phyloP scores from a whole-genome alignment of 2,329 filamentous ascomycete species.

The Pseudocercospora vitis region DNA sequence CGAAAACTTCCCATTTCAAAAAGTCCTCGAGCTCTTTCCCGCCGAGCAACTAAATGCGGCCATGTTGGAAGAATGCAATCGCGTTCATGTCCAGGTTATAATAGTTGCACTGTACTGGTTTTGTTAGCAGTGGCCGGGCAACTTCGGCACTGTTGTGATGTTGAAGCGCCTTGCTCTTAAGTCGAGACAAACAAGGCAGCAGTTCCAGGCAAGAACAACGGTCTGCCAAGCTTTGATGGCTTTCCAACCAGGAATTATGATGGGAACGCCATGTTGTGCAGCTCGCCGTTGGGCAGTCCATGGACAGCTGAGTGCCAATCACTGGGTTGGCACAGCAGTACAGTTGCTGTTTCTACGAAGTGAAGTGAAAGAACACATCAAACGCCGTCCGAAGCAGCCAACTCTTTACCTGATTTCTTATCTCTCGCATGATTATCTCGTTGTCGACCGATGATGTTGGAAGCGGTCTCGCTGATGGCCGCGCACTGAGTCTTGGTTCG shows the following conservation, averaged over 20 bases:
- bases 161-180: no score
- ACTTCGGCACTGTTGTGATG: not conserved
- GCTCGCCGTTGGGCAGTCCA: not conserved
- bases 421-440: no score
- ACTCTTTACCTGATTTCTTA: no score
- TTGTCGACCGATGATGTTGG: not conserved
- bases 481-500: conserved; percentile 6
- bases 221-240: not conserved
- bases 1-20: no score
- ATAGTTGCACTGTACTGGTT: no score
- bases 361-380: not conserved
- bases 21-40: no score
- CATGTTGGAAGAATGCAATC: no score
- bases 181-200: no score
- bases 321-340: not conserved
- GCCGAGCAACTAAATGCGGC: no score
- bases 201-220: no score
- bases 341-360: not conserved
- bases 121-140: no score
- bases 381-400: not conserved
- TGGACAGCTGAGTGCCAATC: not conserved
- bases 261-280: conserved; percentile 1
- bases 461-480: not conserved
- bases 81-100: no score
- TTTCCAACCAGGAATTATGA: not conserved